Evolutionary conservation across 2,329 filamentous ascomycete species (phyloP), one percentile per base, ranked within the genome.

Genomic region (Penicillium sp.): DNA sequence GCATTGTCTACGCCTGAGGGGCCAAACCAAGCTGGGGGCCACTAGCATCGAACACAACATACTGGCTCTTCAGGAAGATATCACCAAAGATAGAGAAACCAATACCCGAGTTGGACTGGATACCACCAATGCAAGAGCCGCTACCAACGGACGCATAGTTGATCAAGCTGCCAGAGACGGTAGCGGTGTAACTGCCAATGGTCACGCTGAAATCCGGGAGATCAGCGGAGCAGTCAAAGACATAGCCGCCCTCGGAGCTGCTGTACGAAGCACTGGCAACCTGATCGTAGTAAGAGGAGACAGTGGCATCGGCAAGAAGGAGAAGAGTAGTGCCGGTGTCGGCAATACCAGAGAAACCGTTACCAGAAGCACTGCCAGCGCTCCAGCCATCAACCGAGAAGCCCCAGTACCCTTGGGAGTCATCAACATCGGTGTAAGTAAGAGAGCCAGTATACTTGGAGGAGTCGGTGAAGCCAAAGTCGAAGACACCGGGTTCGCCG

Each of bases 11-110:
- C 45, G 68, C 68, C 65, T 74, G 71, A 26, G 70, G 50, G 6
- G 81, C 81, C 56, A 82, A 80, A 9, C 81, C 81, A 26, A 84
- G 67, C 45, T 73, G 71, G 53, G 76, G 73, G 4, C 75, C 74
- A 22, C 69, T 73, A 4, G 78, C 71, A 68, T 90, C 87, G 70
- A 90, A 91, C 43, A 90, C 84, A 26, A 88, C 85, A 68, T 89
- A 92, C 59, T 89, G 79, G 51, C 83, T 83, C 83, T 94, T 94
- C 62, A 94, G 81, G 77, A 92, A 90, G 53, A 89, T 80, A 58
- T 92, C 89, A 8, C 90, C 90, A 54, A 92, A 83, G 67, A 95
- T 90, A 54, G 81, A 84, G 59, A 86, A 80, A 4, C 79, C 80
- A 46, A 87, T 73, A n/a, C 80, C 82, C 1, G 72, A 67, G 63